Conservation (phyloP, 2,329 filamentous ascomycete species). For the Aureobasidium uvarum region DNA sequence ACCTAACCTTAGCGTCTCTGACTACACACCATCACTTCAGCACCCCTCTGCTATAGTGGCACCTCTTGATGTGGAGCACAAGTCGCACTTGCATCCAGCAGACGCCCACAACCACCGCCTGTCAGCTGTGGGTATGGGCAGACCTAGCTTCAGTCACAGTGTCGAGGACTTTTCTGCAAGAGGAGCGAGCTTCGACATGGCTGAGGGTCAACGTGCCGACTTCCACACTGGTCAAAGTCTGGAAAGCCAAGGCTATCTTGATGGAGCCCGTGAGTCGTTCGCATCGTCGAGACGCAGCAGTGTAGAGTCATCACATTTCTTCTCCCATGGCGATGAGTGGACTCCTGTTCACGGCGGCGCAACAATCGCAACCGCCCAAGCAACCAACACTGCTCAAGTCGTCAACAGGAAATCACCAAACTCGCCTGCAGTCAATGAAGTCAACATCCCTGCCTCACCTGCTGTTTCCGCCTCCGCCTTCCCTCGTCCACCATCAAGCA, state of each 20-base stretch:
- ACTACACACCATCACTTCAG: constrained; percentile 44
- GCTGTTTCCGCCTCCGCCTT: constrained; percentile 15
- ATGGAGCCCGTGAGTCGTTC: constrained; percentile 34
- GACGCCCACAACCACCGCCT: constrained; percentile 49
- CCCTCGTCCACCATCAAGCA: constrained; percentile 43
- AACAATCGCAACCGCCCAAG: constrained; percentile 4
- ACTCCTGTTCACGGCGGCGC: constrained; percentile 33
- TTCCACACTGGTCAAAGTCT: constrained; percentile 32
- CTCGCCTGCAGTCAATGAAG: constrained; percentile 7
- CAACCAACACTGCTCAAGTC: background rate
- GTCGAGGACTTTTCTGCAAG: constrained; percentile 41
- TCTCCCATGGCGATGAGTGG: constrained; percentile 31
- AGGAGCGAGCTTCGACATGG: constrained; percentile 36
- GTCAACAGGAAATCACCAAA: constrained; percentile 13
- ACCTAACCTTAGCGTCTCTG: constrained; percentile 38
- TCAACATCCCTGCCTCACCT: constrained; percentile 29
- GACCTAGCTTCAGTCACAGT: constrained; percentile 66
- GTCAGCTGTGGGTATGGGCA: constrained; percentile 65
- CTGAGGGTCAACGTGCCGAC: constrained; percentile 34
- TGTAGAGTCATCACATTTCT: constrained; percentile 27
- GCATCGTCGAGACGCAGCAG: constrained; percentile 29
- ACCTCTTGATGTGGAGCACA: constrained; percentile 60
- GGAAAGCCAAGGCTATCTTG: constrained; percentile 35
- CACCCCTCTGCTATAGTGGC: constrained; percentile 60
- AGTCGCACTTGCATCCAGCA: constrained; percentile 47